Base-by-base conservation (phyloP, 352 stramenopile genomes). In the Elongisporangium senticosum region DNA sequence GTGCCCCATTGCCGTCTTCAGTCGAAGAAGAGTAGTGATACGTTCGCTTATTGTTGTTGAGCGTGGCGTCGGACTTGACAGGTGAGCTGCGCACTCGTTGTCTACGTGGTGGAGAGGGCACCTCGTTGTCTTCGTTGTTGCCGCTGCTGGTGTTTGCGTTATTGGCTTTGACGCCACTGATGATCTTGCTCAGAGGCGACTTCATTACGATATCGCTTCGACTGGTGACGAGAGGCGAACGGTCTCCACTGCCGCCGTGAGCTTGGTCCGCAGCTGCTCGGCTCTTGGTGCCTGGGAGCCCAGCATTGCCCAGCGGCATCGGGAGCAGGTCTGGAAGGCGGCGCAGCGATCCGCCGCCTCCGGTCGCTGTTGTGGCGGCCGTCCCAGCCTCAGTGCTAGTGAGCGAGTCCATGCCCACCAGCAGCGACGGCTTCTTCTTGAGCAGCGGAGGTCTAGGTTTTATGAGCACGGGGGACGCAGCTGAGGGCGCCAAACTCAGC, bases 351-450 rank as follows among this genome's bases (percentile, higher is more conserved):
- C 26, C 17, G 19, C 55, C 49, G 19, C 55, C 49, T 22, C 7
- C 21, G 17, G n/a, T n/a, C 40, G 39, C 10, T 8, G 39, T 5
- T 8, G 19, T 53, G 1, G 21, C 13, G 2, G 47, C 11, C 20
- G 5, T 20, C 5, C 50, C 49, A n/a, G 28, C 24, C 33, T 43
- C 33, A 43, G 8, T 14, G 33, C 33, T 43, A 10, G 8, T 17
- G 33, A 43, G 33, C n/a, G 43, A 19, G 21, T 53, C 19, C 53
- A 56, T 14, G 11, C 19, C 47, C 8, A 33, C 22, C 26, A 43
- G 49, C 17, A 49, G 22, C 23, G 60, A 39, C 4, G 59, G 50
- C 50, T 61, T 65, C 59, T 64, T 64, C 47, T 61, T 61, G 11
- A 61, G 49, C 20, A 67, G 55, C 19, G 55, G 61, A 4, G 55